Evolutionary conservation across 2,329 filamentous ascomycete genomes (phyloP).

Genomic region (Colletotrichum australisinense): DNA sequence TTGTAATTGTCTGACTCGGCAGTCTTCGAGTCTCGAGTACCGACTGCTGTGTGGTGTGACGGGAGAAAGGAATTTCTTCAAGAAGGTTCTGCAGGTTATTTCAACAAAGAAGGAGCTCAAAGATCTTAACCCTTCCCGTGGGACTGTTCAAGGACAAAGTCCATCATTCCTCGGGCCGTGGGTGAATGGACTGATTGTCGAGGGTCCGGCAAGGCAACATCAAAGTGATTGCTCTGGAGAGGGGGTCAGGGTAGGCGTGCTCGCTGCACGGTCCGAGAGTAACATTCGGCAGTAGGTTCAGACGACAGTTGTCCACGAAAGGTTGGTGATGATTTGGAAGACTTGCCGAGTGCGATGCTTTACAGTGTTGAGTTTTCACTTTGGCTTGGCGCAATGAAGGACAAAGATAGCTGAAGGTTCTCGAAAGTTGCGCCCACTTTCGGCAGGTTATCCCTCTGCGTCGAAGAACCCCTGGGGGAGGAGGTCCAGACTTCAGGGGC

Average conservation of each 20-base stretch:
- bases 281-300: neutral
- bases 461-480: neutral
- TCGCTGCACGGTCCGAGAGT: neutral
- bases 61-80: neutral
- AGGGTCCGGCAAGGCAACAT: neutral
- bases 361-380: neutral
- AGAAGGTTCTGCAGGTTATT: neutral
- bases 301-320: neutral
- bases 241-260: neutral
- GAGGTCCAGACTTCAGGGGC: neutral
- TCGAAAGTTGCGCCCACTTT: neutral
- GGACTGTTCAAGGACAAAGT: neutral
- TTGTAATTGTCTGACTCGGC: neutral
- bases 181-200: neutral
- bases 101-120: neutral
- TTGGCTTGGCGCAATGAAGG: neutral
- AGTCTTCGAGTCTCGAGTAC: neutral
- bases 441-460: neutral
- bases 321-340: neutral
- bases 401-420: neutral
- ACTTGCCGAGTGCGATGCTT: neutral
- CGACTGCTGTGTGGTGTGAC: neutral
- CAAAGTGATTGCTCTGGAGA: neutral
- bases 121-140: neutral
- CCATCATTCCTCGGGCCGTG: neutral